Base-by-base conservation (phyloP, 164 flowering plant species). In the Saururus chinensis region DNA sequence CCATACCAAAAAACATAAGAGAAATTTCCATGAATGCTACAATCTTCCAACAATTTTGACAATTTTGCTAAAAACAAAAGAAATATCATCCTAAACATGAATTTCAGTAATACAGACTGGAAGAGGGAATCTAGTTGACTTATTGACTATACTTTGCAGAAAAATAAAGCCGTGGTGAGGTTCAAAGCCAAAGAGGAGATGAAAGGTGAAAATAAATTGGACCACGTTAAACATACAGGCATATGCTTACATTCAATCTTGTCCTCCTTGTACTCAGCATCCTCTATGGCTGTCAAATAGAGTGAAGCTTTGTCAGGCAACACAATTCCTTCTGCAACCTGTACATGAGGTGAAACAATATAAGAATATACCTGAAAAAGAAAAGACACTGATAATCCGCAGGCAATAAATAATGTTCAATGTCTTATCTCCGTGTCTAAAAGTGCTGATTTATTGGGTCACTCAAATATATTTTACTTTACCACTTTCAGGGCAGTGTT, bases 261-360 rank as follows among this genome's bases (percentile, higher is more conserved):
- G 77, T 93, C 99, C 48, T 93, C 91, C 73, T 93, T 93, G 80
- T 93, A 93, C 41, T 93, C 97, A 40, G 97, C 87, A 80, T 93
- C 99, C 76, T 93, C 99, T 57, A 93, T 93, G 51, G 99, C 99
- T 61, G 99, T 93, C 73, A 93, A 65, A 74, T 77, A 80, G 16
- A 93, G 86, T 61, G 96, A 80, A 55, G 97, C 95, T 74, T 73
- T 88, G 70, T 93, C 99, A 17, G 99, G 99, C 64, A 93, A 75
- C 24, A 93, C 83, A 62, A 84, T 21, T 53, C 99, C 99, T 75
- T 76, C 83, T 51, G 75, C 61, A 53, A 76, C 82, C 99, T 93
- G 75, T 14, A 64, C 61, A 13, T 12, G 49, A 45, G 7, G 49
- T 9, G 17, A 12, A 45, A 12, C 14, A 45, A 45, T 12, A 12